phyloP scores from a whole-genome alignment of 768 basidiomycete species.

The Termitomyces sp. region DNA sequence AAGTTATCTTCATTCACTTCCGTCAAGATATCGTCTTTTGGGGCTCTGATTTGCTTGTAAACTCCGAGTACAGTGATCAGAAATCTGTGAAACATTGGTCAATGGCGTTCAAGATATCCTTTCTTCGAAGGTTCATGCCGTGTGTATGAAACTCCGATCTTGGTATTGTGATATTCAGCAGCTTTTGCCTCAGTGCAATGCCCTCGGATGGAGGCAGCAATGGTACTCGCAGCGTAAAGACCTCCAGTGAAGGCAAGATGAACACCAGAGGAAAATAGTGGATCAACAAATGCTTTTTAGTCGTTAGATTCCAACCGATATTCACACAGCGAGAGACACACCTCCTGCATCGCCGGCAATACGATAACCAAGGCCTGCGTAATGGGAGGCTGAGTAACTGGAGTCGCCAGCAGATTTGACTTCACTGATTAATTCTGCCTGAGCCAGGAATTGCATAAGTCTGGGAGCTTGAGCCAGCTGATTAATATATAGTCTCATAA shows the following conservation, averaged over 20 bases:
- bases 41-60: conserved; percentile 37
- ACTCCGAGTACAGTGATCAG: conserved; percentile 34
- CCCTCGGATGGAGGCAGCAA: conserved; percentile 22
- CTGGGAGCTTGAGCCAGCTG: conserved; percentile 7
- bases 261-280: conserved; percentile 32
- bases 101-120: neutral
- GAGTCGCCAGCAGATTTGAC: conserved; percentile 13
- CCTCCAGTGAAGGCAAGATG: conserved; percentile 29
- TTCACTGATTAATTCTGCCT: conserved; percentile 22
- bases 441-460: neutral
- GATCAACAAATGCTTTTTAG: conserved; percentile 37
- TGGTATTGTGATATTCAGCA: conserved; percentile 21
- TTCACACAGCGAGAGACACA: conserved; percentile 12
- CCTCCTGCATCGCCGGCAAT: conserved; percentile 38
- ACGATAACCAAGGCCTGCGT: neutral
- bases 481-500: conserved; percentile 31
- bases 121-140: conserved; percentile 10
- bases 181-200: conserved; percentile 19
- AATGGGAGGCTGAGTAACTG: neutral
- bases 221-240: conserved; percentile 25
- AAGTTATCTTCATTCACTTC: conserved; percentile 35
- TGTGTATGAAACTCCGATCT: conserved; percentile 23
- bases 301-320: neutral
- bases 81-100: conserved; percentile 21
- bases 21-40: conserved; percentile 25